Evolutionary conservation across 129 eudicot genomes (phyloP).

Genomic region (Tagetes patula): DNA sequence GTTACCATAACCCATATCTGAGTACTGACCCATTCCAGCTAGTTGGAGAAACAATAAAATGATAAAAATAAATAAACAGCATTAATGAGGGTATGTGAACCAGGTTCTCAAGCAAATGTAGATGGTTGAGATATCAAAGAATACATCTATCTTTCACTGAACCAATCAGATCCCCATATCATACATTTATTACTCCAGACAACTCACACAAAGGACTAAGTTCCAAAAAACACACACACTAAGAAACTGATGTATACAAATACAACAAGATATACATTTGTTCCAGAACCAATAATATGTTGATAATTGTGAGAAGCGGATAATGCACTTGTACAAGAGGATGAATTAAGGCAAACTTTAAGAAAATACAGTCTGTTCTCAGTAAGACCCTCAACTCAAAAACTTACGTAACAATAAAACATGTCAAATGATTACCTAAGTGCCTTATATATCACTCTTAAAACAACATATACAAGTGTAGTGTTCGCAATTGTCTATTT

Average conservation of each 20-base stretch:
- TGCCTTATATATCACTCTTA: too few relatives aligned
- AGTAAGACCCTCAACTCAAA: too few relatives aligned
- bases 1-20: constrained; percentile 21
- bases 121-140: constrained; percentile 24
- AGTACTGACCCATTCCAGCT: constrained; percentile 32
- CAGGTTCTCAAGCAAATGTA: constrained; percentile 15
- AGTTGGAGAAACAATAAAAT: constrained; percentile 32
- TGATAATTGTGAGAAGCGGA: too few relatives aligned
- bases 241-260: background rate
- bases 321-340: too few relatives aligned
- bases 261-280: too few relatives aligned
- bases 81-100: constrained; percentile 31
- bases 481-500: too few relatives aligned
- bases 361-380: too few relatives aligned
- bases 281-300: too few relatives aligned
- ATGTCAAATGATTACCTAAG: too few relatives aligned
- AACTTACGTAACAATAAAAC: too few relatives aligned
- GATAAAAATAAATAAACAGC: constrained; percentile 9
- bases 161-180: constrained; percentile 44
- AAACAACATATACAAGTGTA: too few relatives aligned
- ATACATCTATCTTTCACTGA: constrained; percentile 38
- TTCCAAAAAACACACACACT: background rate
- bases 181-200: constrained; percentile 34
- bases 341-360: too few relatives aligned
- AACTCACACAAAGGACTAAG: constrained; percentile 20